Base-by-base conservation (phyloP, 2,329 filamentous ascomycete genomes). In the Aspergillus tubingensis region DNA sequence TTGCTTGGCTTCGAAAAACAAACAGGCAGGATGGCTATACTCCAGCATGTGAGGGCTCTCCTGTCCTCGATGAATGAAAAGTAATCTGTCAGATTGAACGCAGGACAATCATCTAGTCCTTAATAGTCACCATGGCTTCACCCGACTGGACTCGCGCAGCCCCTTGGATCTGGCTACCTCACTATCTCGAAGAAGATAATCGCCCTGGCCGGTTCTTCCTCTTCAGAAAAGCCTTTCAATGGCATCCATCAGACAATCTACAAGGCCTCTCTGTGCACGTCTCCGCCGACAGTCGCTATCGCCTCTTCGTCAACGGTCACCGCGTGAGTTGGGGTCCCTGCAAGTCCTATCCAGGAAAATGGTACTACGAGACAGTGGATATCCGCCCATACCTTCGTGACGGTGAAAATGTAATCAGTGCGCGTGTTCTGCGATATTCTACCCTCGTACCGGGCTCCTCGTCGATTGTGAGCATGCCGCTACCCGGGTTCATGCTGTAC, bases 221-320 rank as follows among this genome's bases (percentile, higher is more conserved):
- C 8, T 60, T 62, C 43, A 53, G 60, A 6, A 57, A 57, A 13
- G 41, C 49, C 6, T 62, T 60, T 8, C 19, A 23, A 27, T 54
- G 51, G 51, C 4, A 15, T 1, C 13, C 3, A 1, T 8, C 19
- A 7, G 10, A 23, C 17, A 1, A 23, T 3, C 15, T 23, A 5
- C 10, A 19, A 0, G 8, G 11, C 4, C 6, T 19, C 3, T 10
- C 27, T 1, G 17, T 62, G 2, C 53, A 57, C n/a, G 41, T 60
- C 43, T 62, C 60, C 7, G 60, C 60, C 7, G 57, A 62, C 25
- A 60, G 57, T 3, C 60, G 60, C 3, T 62, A 62, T 21, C 49
- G 57, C 10, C 49, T 62, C 1, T 62, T 54, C 49, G 17, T 62
- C 41, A 62, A 62, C 15, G 60, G 60, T 6, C 17, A n/a, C 7